phyloP scores from a whole-genome alignment of 495 filamentous ascomycete genomes.

The Clohesyomyces aquaticus region DNA sequence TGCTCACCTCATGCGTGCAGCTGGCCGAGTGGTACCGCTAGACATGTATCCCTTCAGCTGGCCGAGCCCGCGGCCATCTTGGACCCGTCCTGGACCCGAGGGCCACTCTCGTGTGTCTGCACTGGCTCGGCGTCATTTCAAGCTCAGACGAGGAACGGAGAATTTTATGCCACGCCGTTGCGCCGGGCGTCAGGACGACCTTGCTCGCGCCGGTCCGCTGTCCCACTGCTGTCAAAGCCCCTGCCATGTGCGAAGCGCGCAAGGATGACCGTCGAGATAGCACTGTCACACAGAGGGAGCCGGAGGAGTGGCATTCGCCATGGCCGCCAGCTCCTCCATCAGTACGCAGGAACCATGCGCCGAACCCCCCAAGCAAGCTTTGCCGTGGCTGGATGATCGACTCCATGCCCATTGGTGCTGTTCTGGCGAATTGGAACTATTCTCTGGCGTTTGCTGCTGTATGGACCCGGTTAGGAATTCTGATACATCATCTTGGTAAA shows the following conservation, averaged over 20 bases:
- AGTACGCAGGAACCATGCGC: slow-evolving; percentile 22
- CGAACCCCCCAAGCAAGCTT: slow-evolving; percentile 6
- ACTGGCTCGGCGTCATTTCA: neutral
- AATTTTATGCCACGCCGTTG: slow-evolving; percentile 36
- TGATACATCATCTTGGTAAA: neutral
- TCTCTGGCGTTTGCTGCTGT: too few species aligned
- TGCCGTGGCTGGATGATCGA: neutral
- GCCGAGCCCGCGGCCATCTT: too few species aligned
- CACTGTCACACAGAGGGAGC: slow-evolving; percentile 19
- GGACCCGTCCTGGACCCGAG: too few species aligned
- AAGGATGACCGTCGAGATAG: slow-evolving; percentile 26
- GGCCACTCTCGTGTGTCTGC: neutral
- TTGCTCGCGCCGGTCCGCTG: slow-evolving; percentile 34
- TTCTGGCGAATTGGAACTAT: too few species aligned
- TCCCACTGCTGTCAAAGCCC: slow-evolving; percentile 35
- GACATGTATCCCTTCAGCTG: neutral
- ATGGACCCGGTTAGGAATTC: neutral
- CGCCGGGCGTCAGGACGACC: slow-evolving; percentile 10
- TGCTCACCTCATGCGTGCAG: slow-evolving; percentile 12
- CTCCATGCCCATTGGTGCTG: neutral
- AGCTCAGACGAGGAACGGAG: neutral
- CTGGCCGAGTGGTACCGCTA: neutral
- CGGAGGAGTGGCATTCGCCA: slow-evolving; percentile 4
- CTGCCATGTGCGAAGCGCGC: slow-evolving; percentile 36
- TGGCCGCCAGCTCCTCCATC: neutral